These are phyloP conservation scores for Mucor velutinosus DNA, from an alignment of 371 early-diverging fungal genomes.

Conservation along the genomic window DNA sequence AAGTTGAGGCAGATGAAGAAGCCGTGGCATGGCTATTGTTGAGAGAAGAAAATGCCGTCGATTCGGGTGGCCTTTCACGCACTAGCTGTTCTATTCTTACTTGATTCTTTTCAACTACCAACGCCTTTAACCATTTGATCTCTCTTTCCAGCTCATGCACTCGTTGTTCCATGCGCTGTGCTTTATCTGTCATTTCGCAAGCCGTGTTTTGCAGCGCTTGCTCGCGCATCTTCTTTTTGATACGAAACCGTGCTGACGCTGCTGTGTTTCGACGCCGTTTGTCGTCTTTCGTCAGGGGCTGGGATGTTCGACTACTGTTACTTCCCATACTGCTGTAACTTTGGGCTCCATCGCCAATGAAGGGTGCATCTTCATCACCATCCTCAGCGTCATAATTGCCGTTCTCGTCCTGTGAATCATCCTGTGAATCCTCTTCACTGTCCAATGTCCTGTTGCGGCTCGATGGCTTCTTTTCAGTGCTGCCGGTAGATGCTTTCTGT, in stretches of 20 bases:
- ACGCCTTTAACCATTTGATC: constrained; percentile 84
- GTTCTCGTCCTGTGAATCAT: neutral
- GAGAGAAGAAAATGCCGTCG: constrained; percentile 6
- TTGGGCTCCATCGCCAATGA: neutral
- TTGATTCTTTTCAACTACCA: constrained; percentile 80
- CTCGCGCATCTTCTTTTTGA: constrained; percentile 89
- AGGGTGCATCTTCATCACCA: neutral
- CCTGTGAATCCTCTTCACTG: neutral
- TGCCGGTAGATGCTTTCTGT: neutral
- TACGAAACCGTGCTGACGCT: constrained; percentile 93
- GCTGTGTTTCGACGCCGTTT: constrained; percentile 94
- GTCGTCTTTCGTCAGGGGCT: constrained; percentile 63
- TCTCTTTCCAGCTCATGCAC: constrained; percentile 87
- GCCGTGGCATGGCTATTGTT: neutral
- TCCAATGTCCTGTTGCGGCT: neutral
- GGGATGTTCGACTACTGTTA: neutral
- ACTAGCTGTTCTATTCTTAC: constrained; percentile 27
- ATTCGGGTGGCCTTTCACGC: constrained; percentile 22
- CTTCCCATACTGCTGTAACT: constrained; percentile 11
- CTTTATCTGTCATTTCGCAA: constrained; percentile 78
- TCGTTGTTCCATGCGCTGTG: constrained; percentile 69
- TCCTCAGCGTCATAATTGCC: neutral
- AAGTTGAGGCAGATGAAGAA: neutral
- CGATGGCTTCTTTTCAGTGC: neutral
- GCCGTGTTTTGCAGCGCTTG: constrained; percentile 84